phyloP scores from a whole-genome alignment of 495 filamentous ascomycete species.

The Ramalina peruviana region DNA sequence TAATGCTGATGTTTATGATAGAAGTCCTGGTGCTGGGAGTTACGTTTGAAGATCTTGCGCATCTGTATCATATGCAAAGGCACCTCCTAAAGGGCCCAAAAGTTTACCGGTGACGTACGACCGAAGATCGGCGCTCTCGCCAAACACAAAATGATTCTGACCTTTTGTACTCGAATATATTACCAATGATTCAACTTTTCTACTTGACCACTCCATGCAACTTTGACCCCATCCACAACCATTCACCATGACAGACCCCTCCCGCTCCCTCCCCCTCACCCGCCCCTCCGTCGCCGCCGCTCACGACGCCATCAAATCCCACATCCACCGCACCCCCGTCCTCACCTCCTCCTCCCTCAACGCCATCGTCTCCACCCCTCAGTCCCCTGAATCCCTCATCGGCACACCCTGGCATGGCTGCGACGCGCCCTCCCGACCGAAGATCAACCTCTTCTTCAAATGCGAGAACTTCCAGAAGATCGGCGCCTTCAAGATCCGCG shows the following conservation, averaged over 20 bases:
- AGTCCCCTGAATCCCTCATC: constrained; percentile 34
- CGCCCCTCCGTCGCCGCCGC: constrained; percentile 55
- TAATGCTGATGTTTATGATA: constrained; percentile 15
- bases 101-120: not conserved
- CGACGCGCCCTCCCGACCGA: constrained; percentile 43
- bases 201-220: not conserved
- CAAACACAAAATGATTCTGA: not conserved
- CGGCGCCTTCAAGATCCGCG: constrained; percentile 86
- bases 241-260: constrained; percentile 31
- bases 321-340: constrained; percentile 75
- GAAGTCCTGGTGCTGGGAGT: constrained; percentile 82
- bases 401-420: constrained; percentile 42
- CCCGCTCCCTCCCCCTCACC: constrained; percentile 45
- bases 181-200: not conserved
- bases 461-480: constrained; percentile 88
- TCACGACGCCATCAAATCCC: constrained; percentile 52
- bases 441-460: constrained; percentile 78
- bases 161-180: not conserved
- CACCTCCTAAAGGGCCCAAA: not conserved
- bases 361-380: constrained; percentile 58
- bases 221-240: too few relatives aligned
- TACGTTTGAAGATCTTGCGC: constrained; percentile 44
- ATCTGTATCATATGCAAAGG: constrained; percentile 2
- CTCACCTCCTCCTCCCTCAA: constrained; percentile 64
- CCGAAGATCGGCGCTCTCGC: constrained; percentile 2